Base-by-base conservation (phyloP, 192 early-diverging fungal species). In the Podila verticillata region DNA sequence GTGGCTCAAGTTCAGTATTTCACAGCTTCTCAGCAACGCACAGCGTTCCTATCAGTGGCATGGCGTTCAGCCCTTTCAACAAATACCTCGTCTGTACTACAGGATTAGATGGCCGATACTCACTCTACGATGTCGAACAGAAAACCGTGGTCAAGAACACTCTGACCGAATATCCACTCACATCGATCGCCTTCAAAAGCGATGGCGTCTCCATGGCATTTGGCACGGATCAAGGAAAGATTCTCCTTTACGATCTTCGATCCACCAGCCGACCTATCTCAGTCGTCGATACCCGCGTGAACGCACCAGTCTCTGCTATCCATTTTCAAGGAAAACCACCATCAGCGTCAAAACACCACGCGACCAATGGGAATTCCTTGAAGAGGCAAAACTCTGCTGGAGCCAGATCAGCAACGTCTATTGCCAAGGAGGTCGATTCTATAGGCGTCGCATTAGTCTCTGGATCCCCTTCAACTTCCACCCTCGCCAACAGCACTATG, bases 21-120 rank as follows among this genome's bases (percentile, higher is more conserved):
- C 82, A 82, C 63, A 86, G 69, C 39, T 84, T 84, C 60, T 57
- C 70, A 12, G 36, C 59, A 5, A 74, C 77, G 13, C 82, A 86
- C 57, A 57, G 74, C 30, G 48, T 57, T 15, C 59, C 81, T n/a
- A 82, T 83, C 47, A 81, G 69, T 34, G 82, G 73, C 28, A 81
- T 86, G 61, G 73, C 84, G 0, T 86, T 86, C 72, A 83, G 82
- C 17, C 78, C 84, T 9, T 78, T 65, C 48, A 86, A 86, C 58
- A 68, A 68, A 44, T 75, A 75, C 47, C 78, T 86, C 7, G 73
- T 86, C 47, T 68, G 70, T 19, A 86, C 82, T 47, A 68, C 67
- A 48, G 82, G 84, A 35, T 47, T 84, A 48, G 82, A 86, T 61
- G 80, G 62, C 36, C 67, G 70, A 1, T 81, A 83, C 17, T 73